Conservation (phyloP, 2,329 filamentous ascomycete genomes). For the Sarocladiaceae sp. region DNA sequence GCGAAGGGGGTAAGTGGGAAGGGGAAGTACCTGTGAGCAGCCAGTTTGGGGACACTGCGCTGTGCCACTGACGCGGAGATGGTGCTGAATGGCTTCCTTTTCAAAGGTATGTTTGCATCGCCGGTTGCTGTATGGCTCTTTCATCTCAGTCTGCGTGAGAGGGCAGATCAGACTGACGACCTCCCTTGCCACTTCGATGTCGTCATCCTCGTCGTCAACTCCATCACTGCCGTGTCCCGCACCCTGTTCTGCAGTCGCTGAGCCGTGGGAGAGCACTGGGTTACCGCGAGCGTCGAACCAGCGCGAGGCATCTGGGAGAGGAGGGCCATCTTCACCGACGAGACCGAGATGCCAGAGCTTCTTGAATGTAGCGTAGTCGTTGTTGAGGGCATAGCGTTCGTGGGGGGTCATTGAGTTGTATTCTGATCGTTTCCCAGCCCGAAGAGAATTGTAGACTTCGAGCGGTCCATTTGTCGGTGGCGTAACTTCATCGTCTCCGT, state of each 20-base stretch:
- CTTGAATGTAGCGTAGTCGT: slow-evolving; percentile 58
- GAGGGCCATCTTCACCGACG: slow-evolving; percentile 43
- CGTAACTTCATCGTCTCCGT: slow-evolving; percentile 20
- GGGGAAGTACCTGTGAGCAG: slow-evolving; percentile 49
- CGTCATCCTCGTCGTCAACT: slow-evolving; percentile 57
- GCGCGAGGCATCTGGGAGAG: slow-evolving; percentile 46
- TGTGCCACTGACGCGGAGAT: slow-evolving; percentile 36
- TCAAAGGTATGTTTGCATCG: slow-evolving; percentile 73
- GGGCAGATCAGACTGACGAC: slow-evolving; percentile 66
- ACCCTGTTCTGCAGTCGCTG: slow-evolving; percentile 3
- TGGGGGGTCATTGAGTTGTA: slow-evolving; percentile 38
- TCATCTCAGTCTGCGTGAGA: slow-evolving; percentile 59
- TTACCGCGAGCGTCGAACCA: slow-evolving; percentile 49
- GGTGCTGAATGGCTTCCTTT: slow-evolving; percentile 56
- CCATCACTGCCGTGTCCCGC: slow-evolving; percentile 20
- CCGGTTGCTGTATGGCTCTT: slow-evolving; percentile 60
- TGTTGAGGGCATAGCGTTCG: slow-evolving; percentile 50
- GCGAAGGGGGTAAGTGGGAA: neutral
- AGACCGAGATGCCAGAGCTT: slow-evolving; percentile 52
- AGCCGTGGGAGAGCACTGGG: slow-evolving; percentile 30
- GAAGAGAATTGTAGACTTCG: slow-evolving; percentile 30
- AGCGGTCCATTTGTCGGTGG: slow-evolving; percentile 19
- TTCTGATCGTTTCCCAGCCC: slow-evolving; percentile 32
- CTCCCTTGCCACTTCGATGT: slow-evolving; percentile 62
- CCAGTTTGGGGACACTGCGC: slow-evolving; percentile 62